phyloP scores from a whole-genome alignment of 441 rosid species.

The Pelargonium fulgidum region DNA sequence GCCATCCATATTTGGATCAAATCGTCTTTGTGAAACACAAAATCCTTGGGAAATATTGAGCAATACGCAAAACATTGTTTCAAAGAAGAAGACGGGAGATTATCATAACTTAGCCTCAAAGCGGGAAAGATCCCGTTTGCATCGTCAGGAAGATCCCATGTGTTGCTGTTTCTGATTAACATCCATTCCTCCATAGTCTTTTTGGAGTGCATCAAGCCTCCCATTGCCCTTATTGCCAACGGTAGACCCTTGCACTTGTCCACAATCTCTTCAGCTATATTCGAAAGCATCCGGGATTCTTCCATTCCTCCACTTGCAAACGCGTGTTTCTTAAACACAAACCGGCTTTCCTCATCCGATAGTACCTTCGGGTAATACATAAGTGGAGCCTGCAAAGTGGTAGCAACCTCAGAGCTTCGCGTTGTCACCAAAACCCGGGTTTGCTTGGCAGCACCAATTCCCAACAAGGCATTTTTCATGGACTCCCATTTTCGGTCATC shows the following conservation, averaged over 20 bases:
- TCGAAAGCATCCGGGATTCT: not conserved
- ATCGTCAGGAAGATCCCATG: not conserved
- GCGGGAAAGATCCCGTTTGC: not conserved
- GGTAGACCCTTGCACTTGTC: conserved; percentile 17
- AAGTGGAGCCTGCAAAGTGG: not conserved
- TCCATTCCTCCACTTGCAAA: not conserved
- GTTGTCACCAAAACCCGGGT: conserved; percentile 13
- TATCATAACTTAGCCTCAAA: conserved; percentile 11
- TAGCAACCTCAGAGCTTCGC: conserved; percentile 9
- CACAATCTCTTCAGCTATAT: conserved; percentile 15
- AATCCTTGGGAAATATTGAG: conserved; percentile 16
- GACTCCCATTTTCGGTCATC: conserved; percentile 11
- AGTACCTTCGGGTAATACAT: not conserved
- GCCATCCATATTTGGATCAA: conserved; percentile 18
- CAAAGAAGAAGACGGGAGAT: conserved; percentile 4
- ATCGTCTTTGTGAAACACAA: not conserved
- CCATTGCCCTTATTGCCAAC: conserved; percentile 15
- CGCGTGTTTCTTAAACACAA: conserved; percentile 9
- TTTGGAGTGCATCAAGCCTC: not conserved
- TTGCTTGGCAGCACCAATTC: not conserved
- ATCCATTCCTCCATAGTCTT: conserved; percentile 8
- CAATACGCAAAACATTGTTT: conserved; percentile 18
- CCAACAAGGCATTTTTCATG: not conserved
- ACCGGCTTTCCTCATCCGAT: conserved; percentile 18
- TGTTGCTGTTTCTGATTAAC: not conserved